Percentiles rank a stretch among this genome's conserved stretches.
These are phyloP conservation scores for Fraxinus platypoda DNA, from an alignment of 305 asterid species.

Conservation along the genomic window DNA sequence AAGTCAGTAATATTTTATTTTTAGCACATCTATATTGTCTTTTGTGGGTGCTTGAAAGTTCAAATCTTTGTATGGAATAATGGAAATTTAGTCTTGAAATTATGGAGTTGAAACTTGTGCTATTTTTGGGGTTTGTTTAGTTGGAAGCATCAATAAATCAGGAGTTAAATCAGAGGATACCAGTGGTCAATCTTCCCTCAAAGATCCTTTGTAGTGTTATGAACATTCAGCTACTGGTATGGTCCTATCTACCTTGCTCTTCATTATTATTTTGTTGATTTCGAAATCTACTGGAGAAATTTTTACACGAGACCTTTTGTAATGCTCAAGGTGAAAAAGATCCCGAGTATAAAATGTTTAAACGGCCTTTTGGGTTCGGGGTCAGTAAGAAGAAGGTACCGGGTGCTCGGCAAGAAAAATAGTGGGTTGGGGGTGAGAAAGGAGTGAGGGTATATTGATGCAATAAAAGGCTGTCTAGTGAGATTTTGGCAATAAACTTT, in stretches of 20 bases:
- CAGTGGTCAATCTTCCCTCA: slow-evolving; percentile 63
- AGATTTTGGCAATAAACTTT: not conserved
- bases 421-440: not conserved
- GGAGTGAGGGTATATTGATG: not conserved
- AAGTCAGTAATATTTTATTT: slow-evolving; percentile 43
- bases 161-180: slow-evolving; percentile 65
- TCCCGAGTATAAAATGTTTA: not conserved
- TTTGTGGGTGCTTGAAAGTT: slow-evolving; percentile 5
- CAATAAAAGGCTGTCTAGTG: not conserved
- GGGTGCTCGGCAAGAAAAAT: not conserved
- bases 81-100: slow-evolving; percentile 10
- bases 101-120: slow-evolving; percentile 22
- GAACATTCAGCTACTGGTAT: slow-evolving; percentile 66
- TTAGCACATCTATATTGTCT: not conserved
- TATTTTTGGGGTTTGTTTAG: slow-evolving; percentile 40
- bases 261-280: not conserved
- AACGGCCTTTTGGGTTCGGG: not conserved
- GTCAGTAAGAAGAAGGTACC: not conserved
- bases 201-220: slow-evolving; percentile 77
- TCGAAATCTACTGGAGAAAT: not conserved
- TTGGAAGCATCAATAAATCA: slow-evolving; percentile 90
- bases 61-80: slow-evolving; percentile 30
- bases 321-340: not conserved
- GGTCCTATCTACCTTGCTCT: not conserved
- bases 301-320: not conserved